These are phyloP conservation scores for Poterioochromonas sp. DNA, from an alignment of 352 stramenopile genomes.

Conservation along the genomic window DNA sequence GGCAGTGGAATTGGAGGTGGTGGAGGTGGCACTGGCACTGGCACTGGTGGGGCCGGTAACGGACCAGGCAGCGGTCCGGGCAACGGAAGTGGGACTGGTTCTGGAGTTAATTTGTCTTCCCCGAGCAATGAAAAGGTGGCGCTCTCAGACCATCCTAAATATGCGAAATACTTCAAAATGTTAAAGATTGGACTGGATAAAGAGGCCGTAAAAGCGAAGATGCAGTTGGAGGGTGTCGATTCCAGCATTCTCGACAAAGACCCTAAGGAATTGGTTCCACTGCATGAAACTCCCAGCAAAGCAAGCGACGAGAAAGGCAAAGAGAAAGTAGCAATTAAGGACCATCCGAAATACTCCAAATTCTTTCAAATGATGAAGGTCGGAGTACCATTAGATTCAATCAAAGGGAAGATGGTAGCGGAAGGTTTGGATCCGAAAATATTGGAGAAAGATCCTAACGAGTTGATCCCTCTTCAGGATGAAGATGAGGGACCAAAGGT, in stretches of 20 bases:
- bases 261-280: background rate
- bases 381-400: conserved; percentile 69
- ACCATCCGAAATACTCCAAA: conserved; percentile 48
- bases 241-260: conserved; percentile 52
- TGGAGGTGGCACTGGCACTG: no score
- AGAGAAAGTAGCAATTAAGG: background rate
- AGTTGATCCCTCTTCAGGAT: background rate
- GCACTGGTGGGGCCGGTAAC: no score
- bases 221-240: conserved; percentile 69
- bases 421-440: conserved; percentile 66
- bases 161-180: conserved; percentile 55
- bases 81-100: background rate
- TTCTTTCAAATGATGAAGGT: conserved; percentile 86
- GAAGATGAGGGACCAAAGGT: conserved; percentile 20
- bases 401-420: conserved; percentile 76
- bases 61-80: no score
- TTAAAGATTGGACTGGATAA: conserved; percentile 54
- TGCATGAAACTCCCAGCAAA: conserved; percentile 28
- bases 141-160: conserved; percentile 42
- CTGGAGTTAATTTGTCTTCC: background rate
- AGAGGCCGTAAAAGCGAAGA: conserved; percentile 68
- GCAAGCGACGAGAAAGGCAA: no score
- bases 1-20: no score
- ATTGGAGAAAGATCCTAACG: conserved; percentile 48
- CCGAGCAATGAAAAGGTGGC: conserved; percentile 2